Conservation (phyloP, 306 rosid species). For the Inga leiocalycina region DNA sequence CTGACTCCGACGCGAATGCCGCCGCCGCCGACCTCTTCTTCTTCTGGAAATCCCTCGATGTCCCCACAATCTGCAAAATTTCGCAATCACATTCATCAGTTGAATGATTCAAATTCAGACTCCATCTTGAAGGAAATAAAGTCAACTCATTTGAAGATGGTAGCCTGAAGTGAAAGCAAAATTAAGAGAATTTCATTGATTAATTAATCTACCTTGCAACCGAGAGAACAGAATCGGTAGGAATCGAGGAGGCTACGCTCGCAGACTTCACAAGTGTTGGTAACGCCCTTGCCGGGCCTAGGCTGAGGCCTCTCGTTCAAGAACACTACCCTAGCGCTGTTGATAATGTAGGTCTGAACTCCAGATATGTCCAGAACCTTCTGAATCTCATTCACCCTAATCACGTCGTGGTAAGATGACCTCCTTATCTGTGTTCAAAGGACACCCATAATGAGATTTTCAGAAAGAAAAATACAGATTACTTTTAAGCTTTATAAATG, state of each 20-base stretch:
- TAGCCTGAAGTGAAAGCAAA: conserved; percentile 29
- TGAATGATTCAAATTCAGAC: neutral
- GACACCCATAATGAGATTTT: neutral
- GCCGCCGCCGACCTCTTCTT: conserved; percentile 38
- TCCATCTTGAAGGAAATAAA: neutral
- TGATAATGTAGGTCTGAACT: conserved; percentile 95
- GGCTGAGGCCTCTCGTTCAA: conserved; percentile 98
- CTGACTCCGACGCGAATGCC: conserved; percentile 76
- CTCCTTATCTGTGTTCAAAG: conserved; percentile 82
- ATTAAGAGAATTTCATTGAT: conserved; percentile 16
- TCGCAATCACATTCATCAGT: neutral
- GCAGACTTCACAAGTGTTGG: conserved; percentile 97
- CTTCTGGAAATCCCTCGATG: conserved; percentile 62
- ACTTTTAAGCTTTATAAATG: conserved; percentile 29
- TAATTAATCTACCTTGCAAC: conserved; percentile 79
- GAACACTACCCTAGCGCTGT: conserved; percentile 97
- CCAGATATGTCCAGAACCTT: conserved; percentile 87
- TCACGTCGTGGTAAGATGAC: conserved; percentile 97
- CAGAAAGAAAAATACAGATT: neutral
- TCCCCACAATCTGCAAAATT: conserved; percentile 74
- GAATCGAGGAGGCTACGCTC: conserved; percentile 97
- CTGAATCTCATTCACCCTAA: conserved; percentile 92
- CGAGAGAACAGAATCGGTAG: conserved; percentile 92
- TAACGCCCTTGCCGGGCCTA: conserved; percentile 99
- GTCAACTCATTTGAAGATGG: conserved; percentile 41